phyloP scores from a whole-genome alignment of 2,329 filamentous ascomycete genomes.

The Fusarium sp. region DNA sequence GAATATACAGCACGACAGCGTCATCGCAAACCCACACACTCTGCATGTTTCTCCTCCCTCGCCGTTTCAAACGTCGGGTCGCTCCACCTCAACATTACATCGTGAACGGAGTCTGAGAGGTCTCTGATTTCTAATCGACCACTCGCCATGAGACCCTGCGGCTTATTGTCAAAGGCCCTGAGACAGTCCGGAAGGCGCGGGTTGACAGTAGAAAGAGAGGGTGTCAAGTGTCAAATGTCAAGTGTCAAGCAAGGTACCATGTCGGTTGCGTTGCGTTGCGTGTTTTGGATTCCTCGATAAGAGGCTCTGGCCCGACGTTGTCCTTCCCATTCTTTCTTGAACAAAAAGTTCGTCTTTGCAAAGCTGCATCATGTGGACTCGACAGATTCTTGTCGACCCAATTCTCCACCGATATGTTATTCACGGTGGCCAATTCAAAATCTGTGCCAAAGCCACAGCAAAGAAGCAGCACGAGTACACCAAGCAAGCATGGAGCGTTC shows the following conservation, averaged over 20 bases:
- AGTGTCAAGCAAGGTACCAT: not conserved
- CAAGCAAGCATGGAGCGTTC: slow-evolving; percentile 16
- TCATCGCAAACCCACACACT: slow-evolving; percentile 12
- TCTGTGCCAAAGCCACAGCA: slow-evolving; percentile 3
- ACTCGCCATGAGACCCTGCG: slow-evolving; percentile 16
- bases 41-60: slow-evolving; percentile 19
- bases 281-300: slow-evolving; percentile 9
- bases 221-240: not conserved
- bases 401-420: slow-evolving; percentile 20
- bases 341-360: not conserved
- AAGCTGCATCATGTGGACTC: not conserved
- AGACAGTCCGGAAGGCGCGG: not conserved
- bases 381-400: not conserved
- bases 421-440: slow-evolving; percentile 37
- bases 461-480: slow-evolving; percentile 20
- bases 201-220: not conserved
- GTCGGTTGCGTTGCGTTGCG: not conserved
- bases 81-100: slow-evolving; percentile 24
- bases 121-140: slow-evolving; percentile 6
- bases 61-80: slow-evolving; percentile 34
- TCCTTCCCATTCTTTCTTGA: too few species aligned
- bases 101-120: slow-evolving; percentile 11
- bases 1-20: slow-evolving; percentile 14
- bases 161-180: slow-evolving; percentile 3
- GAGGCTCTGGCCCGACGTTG: not conserved